Percentiles rank a stretch among this genome's conserved stretches.
phyloP scores from a whole-genome alignment of 2,329 filamentous ascomycete species.

The Elsinoe batatas region DNA sequence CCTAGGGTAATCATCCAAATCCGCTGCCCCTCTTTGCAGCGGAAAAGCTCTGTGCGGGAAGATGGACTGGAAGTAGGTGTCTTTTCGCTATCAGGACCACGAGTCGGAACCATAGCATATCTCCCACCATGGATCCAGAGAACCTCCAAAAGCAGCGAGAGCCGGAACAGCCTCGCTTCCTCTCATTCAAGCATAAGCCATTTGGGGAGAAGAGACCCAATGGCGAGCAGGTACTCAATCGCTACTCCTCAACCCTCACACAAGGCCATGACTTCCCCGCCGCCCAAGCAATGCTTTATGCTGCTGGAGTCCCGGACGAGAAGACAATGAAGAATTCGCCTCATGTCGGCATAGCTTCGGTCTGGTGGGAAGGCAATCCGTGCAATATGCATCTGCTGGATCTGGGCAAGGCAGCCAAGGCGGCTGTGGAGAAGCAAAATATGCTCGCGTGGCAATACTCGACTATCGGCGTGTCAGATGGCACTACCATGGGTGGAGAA shows the following conservation, averaged over 20 bases:
- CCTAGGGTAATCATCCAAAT: too few species aligned
- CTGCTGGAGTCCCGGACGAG: constrained; percentile 73
- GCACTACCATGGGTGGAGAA: constrained; percentile 91
- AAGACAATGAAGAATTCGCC: constrained; percentile 82
- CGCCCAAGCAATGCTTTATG: constrained; percentile 93
- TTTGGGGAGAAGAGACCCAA: constrained; percentile 28
- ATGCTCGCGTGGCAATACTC: constrained; percentile 96
- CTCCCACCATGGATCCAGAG: constrained; percentile 25
- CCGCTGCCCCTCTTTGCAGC: background rate
- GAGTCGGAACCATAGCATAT: background rate
- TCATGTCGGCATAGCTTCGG: constrained; percentile 80
- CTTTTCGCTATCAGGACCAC: background rate
- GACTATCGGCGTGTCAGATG: constrained; percentile 80
- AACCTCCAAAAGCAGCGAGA: constrained; percentile 29
- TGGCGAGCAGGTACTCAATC: constrained; percentile 62
- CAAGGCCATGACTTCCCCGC: constrained; percentile 82
- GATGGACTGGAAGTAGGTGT: background rate
- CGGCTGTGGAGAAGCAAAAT: constrained; percentile 64
- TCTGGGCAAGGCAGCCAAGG: constrained; percentile 79
- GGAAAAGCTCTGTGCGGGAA: background rate
- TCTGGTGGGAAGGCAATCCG: constrained; percentile 97
- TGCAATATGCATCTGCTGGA: constrained; percentile 71
- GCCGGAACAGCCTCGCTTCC: constrained; percentile 41
- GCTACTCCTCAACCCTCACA: constrained; percentile 75
- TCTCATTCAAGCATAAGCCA: constrained; percentile 43